phyloP scores from a whole-genome alignment of 2,329 filamentous ascomycete species.

The Thermochaetoides dissita region DNA sequence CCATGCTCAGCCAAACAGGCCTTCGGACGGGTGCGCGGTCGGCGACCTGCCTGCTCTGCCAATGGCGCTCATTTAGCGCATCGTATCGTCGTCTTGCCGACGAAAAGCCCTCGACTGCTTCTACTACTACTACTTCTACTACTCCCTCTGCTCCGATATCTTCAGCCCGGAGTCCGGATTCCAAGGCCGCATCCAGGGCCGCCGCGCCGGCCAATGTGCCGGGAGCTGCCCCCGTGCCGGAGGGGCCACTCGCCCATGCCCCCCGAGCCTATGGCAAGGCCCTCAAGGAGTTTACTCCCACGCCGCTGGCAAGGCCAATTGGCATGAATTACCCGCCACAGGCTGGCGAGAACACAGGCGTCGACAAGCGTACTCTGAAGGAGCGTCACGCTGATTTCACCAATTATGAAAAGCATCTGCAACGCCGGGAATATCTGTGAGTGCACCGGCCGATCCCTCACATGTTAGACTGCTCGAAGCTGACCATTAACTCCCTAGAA shows the following conservation, averaged over 20 bases:
- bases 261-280: conserved; percentile 46
- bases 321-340: conserved; percentile 63
- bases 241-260: conserved; percentile 39
- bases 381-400: conserved; percentile 69
- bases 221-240: conserved; percentile 15
- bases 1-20: conserved; percentile 13
- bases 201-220: conserved; percentile 1
- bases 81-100: conserved; percentile 24
- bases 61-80: conserved; percentile 35
- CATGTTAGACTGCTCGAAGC: no score
- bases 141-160: conserved; percentile 8
- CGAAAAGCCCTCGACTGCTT: conserved; percentile 1
- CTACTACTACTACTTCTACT: neutral
- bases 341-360: conserved; percentile 67
- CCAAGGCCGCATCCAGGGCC: conserved; percentile 4
- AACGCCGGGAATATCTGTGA: conserved; percentile 62
- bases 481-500: conserved; percentile 30
- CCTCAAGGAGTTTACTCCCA: conserved; percentile 41
- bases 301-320: conserved; percentile 57
- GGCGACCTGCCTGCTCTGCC: conserved; percentile 34
- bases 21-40: conserved; percentile 7
- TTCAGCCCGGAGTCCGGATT: conserved; percentile 4
- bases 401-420: conserved; percentile 71
- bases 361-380: conserved; percentile 51
- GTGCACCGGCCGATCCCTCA: conserved; percentile 9